Conservation (phyloP, 768 basidiomycete species). For the Serendipita indica region DNA sequence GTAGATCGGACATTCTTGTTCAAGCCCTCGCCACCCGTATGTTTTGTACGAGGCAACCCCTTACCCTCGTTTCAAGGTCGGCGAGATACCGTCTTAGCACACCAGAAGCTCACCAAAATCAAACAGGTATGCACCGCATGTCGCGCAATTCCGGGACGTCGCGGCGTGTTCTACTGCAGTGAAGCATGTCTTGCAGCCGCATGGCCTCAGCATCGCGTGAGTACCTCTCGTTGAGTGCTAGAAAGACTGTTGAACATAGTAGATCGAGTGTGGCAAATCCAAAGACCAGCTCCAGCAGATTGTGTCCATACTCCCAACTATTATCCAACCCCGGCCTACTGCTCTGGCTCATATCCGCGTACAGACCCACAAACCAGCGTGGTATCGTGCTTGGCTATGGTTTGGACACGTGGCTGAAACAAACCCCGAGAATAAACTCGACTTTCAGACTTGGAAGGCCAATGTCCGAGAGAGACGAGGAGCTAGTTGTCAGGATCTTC, state of each 20-base stretch:
- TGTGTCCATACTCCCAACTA: not conserved
- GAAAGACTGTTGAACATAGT: not conserved
- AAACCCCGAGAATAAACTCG: not conserved
- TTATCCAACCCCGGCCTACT: not conserved
- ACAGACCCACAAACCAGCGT: not conserved
- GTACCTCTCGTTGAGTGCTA: not conserved
- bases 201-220: not conserved
- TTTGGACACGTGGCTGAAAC: not conserved
- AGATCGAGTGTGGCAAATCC: slow-evolving; percentile 1
- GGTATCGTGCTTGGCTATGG: not conserved
- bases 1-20: slow-evolving; percentile 1
- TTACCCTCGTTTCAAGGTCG: slow-evolving; percentile 4
- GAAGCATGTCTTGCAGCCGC: not conserved
- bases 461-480: not conserved
- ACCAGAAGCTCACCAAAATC: not conserved
- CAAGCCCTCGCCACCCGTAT: slow-evolving; percentile 1
- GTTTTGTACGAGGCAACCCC: not conserved
- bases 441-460: not conserved
- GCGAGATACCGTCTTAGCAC: not conserved
- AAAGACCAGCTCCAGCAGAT: not conserved
- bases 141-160: not conserved
- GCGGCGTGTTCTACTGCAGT: slow-evolving; percentile 5
- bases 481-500: not conserved
- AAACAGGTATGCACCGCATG: not conserved
- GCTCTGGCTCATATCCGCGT: not conserved